Conservation (phyloP, 768 basidiomycete genomes). For the Termitomyces sp. region DNA sequence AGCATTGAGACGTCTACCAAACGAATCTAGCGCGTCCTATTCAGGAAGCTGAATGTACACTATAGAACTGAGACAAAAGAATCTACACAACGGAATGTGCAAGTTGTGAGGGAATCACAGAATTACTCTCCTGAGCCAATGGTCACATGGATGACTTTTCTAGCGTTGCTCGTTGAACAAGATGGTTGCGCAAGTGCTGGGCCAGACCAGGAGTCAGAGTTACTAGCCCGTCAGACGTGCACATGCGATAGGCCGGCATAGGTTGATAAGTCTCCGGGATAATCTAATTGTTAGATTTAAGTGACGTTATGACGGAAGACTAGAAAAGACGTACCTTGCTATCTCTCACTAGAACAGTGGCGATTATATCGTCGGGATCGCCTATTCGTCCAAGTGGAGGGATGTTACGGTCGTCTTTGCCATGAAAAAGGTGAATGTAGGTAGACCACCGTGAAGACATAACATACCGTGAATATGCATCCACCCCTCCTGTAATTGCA, state of each 20-base stretch:
- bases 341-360: conserved; percentile 64
- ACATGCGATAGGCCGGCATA: conserved; percentile 81
- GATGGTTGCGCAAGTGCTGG: conserved; percentile 33
- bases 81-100: neutral
- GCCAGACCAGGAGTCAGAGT: conserved; percentile 67
- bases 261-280: conserved; percentile 68
- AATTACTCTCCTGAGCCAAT: neutral
- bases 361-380: conserved; percentile 82
- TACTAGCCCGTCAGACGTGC: conserved; percentile 67
- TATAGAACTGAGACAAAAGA: neutral
- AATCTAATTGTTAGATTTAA: conserved; percentile 35
- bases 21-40: neutral
- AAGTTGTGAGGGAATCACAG: neutral
- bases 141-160: conserved; percentile 17
- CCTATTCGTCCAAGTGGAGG: conserved; percentile 74
- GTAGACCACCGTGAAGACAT: neutral
- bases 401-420: conserved; percentile 63
- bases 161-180: conserved; percentile 26
- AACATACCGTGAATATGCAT: conserved; percentile 69
- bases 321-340: conserved; percentile 43
- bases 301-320: neutral
- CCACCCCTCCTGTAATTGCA: conserved; percentile 72
- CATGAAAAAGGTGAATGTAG: neutral
- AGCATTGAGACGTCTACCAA: neutral
- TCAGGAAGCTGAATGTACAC: neutral